A percentile compares a stretch with the other conserved stretches of the same genome.
Conservation (phyloP, 2,329 filamentous ascomycete species). For the Exophiala oligosperma region DNA sequence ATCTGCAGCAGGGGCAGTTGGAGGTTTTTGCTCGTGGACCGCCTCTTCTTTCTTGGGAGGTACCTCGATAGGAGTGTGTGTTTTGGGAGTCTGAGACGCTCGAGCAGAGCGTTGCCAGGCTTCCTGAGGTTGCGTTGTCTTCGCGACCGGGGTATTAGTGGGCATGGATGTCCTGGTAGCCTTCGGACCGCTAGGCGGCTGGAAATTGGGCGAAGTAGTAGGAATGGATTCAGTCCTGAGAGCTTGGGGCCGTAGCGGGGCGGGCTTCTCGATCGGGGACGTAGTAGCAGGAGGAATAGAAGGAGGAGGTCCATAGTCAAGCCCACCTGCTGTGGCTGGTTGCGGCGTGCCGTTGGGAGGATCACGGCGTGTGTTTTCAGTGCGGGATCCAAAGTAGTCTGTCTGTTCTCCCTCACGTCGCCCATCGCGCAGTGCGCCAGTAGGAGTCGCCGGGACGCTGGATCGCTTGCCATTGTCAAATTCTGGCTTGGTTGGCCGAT, state of each 20-base stretch:
- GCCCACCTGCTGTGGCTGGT: constrained; percentile 19
- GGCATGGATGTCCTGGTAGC: constrained; percentile 35
- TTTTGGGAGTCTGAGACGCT: constrained; percentile 5
- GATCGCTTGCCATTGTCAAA: constrained; percentile 19
- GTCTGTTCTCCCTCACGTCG: constrained; percentile 26
- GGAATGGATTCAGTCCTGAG: constrained; percentile 11
- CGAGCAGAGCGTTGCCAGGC: constrained; percentile 20
- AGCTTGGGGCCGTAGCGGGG: constrained; percentile 7
- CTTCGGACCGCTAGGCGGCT: constrained; percentile 46
- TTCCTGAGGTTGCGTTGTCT: constrained; percentile 17
- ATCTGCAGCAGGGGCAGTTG: constrained; percentile 13
- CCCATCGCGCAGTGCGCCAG: constrained; percentile 15
- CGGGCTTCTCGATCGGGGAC: constrained; percentile 19
- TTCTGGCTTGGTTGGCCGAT: constrained; percentile 22
- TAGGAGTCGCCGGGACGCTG: constrained; percentile 17
- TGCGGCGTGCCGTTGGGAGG: constrained; percentile 16
- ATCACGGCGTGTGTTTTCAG: constrained; percentile 18
- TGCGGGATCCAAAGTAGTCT: constrained; percentile 28
- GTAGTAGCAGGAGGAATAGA: constrained; percentile 23
- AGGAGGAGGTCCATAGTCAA: constrained; percentile 30
- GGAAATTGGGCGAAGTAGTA: constrained; percentile 27
- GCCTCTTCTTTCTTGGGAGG: constrained; percentile 18
- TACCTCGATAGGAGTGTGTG: constrained; percentile 13
- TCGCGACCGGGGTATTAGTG: constrained; percentile 9
- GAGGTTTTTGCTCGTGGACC: constrained; percentile 14